Conservation (phyloP, 192 early-diverging fungal species). For the Podila minutissima region DNA sequence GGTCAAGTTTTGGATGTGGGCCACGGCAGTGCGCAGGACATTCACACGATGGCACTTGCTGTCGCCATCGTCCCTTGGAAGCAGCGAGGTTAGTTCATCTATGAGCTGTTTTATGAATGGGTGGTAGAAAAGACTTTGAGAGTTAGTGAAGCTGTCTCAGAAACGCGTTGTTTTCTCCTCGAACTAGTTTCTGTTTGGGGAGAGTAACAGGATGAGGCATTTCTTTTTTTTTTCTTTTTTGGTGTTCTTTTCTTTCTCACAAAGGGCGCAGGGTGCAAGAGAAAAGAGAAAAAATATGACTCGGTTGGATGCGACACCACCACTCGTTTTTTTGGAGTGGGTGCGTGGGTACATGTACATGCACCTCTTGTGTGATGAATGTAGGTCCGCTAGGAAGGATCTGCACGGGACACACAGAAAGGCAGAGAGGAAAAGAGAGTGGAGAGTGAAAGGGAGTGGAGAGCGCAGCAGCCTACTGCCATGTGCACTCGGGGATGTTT, state of each 20-base stretch:
- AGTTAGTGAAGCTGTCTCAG: too few relatives aligned
- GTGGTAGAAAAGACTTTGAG: not conserved
- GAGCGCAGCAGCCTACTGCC: too few relatives aligned
- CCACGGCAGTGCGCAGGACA: slow-evolving; percentile 50
- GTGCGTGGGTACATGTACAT: too few relatives aligned
- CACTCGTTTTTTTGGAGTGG: not conserved
- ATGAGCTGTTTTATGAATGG: slow-evolving; percentile 37
- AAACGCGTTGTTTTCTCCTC: too few relatives aligned
- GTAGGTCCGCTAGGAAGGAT: too few relatives aligned
- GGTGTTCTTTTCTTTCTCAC: not conserved
- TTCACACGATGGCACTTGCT: slow-evolving; percentile 59
- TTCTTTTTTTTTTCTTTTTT: not conserved
- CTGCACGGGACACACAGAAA: too few relatives aligned
- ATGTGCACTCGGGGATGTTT: too few relatives aligned
- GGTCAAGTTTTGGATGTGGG: slow-evolving; percentile 70
- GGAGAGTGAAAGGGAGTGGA: too few relatives aligned
- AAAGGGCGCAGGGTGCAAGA: not conserved
- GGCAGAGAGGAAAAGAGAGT: too few relatives aligned
- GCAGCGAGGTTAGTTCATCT: slow-evolving; percentile 52
- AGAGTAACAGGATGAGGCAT: not conserved
- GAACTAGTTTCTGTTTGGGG: slow-evolving; percentile 7
- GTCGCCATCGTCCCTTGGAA: slow-evolving; percentile 49
- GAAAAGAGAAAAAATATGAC: not conserved
- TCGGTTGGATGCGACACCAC: not conserved
- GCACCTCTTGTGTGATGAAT: too few relatives aligned